Evolutionary conservation across 805 yeast species (phyloP).

Genomic region (Kuraishia ogatae): DNA sequence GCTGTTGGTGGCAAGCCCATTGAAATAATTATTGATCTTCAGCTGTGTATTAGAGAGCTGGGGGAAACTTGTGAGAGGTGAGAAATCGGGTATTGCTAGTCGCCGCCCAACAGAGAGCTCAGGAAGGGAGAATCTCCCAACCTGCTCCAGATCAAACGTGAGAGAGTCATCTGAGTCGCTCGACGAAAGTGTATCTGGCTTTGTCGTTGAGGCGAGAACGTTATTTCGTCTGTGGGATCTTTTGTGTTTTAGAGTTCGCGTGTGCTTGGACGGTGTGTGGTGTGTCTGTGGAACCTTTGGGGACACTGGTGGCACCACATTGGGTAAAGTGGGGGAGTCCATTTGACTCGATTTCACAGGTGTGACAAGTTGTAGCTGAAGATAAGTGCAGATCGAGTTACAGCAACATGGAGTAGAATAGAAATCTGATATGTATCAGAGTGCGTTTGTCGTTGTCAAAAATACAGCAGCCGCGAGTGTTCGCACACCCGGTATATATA

Average conservation of each 20-base stretch:
- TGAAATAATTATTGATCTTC: conserved; percentile 15
- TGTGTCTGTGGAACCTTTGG: not conserved
- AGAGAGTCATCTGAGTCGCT: conserved; percentile 24
- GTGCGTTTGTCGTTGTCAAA: too few species aligned
- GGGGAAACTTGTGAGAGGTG: conserved; percentile 18
- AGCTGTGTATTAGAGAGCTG: conserved; percentile 13
- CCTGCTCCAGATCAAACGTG: conserved; percentile 39
- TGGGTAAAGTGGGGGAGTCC: not conserved
- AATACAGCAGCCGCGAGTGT: too few species aligned
- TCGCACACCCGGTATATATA: too few species aligned
- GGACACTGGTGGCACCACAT: not conserved
- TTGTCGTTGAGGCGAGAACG: not conserved
- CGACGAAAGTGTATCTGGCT: not conserved
- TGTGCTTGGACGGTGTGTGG: not conserved
- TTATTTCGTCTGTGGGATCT: not conserved
- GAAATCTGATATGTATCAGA: not conserved
- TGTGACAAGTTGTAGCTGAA: not conserved
- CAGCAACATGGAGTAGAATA: not conserved
- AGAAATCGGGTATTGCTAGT: conserved; percentile 18
- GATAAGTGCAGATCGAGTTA: not conserved
- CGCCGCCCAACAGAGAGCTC: conserved; percentile 18
- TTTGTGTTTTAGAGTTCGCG: not conserved
- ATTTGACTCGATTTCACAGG: not conserved
- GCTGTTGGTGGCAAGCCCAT: conserved; percentile 17
- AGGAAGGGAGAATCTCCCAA: conserved; percentile 31